Base-by-base conservation (phyloP, 1,284 basidiomycete genomes). In the Cutaneotrichosporon cavernicola region DNA sequence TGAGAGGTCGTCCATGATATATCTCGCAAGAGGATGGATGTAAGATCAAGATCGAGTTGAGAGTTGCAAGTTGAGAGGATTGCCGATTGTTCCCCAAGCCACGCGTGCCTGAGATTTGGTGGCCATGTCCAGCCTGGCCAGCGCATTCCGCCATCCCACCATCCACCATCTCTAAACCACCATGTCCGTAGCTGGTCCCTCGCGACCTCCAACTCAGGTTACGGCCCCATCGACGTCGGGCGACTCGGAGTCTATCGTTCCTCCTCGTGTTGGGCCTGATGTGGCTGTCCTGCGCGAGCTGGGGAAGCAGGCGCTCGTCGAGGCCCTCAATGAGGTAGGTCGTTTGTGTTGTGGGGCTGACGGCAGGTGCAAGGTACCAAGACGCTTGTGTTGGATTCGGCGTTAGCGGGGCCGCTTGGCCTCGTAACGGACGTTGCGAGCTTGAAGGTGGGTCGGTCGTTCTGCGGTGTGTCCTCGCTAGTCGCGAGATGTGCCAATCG, bases 361-460 rank as follows among this genome's bases (percentile, higher is more conserved):
- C 49, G 40, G 16, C 60, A 94, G 90, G 90, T 97, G 6, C 91
- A 90, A 80, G 95, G 93, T 10, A 88, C 91, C 58, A 99, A 99
- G 84, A 99, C 96, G 1, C 87, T 99, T 47, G 91, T 98, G 36
- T 85, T 99, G 5, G 94, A 98, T 72, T 84, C 91, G 1, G 85
- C 88, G 3, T 82, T 99, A 11, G 91, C 94, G 2, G 96, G 96
- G 0, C 95, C 96, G 0, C 83, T 99, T 5, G 93, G 95, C 1
- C 85, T 99, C 18, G 87, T 99, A 31, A 93, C 91, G 2, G 95
- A 99, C 73, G 92, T 98, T 0, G 87, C 92, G 1, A 81, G 93
- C 22, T 83, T 99, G 65, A 97, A 97, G 86, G 94, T 93, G 64
- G 43, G 80, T 72, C 34, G 8, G 13, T 18, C 30, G 16, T n/a